phyloP scores from a whole-genome alignment of 305 asterid genomes.

The Fraxinus latifolia region DNA sequence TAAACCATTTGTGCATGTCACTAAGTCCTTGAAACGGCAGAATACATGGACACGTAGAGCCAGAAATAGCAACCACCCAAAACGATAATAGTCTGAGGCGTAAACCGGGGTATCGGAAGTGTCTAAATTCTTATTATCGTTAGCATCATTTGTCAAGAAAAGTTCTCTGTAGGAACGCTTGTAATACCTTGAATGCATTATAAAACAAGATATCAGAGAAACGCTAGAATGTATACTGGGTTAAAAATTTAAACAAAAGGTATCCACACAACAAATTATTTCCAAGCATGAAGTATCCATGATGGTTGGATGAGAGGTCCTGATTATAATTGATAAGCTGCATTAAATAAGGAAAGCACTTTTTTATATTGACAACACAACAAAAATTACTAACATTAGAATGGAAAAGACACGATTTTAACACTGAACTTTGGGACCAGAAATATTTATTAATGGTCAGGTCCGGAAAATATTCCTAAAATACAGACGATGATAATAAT shows the following conservation, averaged over 20 bases:
- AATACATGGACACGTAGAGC: slow-evolving; percentile 78
- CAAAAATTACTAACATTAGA: background rate
- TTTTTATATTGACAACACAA: background rate
- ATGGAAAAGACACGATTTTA: background rate
- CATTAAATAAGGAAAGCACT: background rate
- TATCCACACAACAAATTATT: background rate
- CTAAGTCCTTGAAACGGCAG: slow-evolving; percentile 73
- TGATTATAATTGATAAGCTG: background rate
- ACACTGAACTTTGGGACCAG: background rate
- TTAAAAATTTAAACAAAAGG: background rate
- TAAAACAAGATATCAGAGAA: background rate
- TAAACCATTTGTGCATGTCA: slow-evolving; percentile 86
- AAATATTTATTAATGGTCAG: background rate
- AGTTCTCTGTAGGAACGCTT: slow-evolving; percentile 68
- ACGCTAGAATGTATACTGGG: background rate
- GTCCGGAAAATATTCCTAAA: background rate
- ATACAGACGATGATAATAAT: background rate
- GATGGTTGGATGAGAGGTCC: background rate
- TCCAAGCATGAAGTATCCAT: background rate
- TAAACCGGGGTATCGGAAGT: slow-evolving; percentile 27
- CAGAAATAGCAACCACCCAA: slow-evolving; percentile 93
- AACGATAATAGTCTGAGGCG: slow-evolving; percentile 64
- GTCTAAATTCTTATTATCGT: slow-evolving; percentile 41
- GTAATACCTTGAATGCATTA: slow-evolving; percentile 58
- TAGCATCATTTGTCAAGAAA: slow-evolving; percentile 49